Base-by-base conservation (phyloP, 306 rosid genomes). In the Quercus bicolor region DNA sequence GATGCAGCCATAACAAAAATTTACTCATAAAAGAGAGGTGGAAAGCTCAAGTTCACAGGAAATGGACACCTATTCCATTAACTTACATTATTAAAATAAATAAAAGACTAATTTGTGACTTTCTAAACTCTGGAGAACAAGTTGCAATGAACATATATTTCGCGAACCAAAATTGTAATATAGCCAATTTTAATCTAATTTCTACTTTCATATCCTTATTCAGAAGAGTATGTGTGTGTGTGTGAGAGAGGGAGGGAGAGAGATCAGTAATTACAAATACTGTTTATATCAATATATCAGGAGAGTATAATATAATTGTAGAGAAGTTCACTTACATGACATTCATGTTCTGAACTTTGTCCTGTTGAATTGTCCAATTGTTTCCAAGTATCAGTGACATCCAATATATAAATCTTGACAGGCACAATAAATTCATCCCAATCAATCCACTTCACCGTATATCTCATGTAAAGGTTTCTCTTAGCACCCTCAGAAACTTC, bases 401-500 rank as follows among this genome's bases (percentile, higher is more conserved):
- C 96, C 15, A 90, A 26, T 70, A 90, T 84, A 69, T 86, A 94
- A 56, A 91, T 85, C 84, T 87, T 82, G 16, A 89, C 89, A 28
- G 98, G 97, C 81, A 94, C 81, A 1, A 91, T 16, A 7, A 24
- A 78, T 48, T 86, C 81, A 70, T 82, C 80, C 98, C 98, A 94
- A 16, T 91, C 96, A 37, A 89, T 76, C 98, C 96, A 94, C 77
- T 87, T 79, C 26, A 91, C 87, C 4, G 91, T 91, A 73, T 91
- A 94, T 86, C 73, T 89, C 62, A 94, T 23, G 80, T 86, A 91
- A 66, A 94, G 89, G 69, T 64, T 85, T 82, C 92, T 86, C 81
- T 77, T 78, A 24, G 73, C 81, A 24, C 89, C 84, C 43, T 82
- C 55, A 80, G 81, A 81, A 5, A 90, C 86, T 76, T 86, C 80